A percentile compares a stretch with the other conserved stretches of the same genome.
phyloP scores from a whole-genome alignment of 208 protist species.

The Acanthamoeba triangularis region DNA sequence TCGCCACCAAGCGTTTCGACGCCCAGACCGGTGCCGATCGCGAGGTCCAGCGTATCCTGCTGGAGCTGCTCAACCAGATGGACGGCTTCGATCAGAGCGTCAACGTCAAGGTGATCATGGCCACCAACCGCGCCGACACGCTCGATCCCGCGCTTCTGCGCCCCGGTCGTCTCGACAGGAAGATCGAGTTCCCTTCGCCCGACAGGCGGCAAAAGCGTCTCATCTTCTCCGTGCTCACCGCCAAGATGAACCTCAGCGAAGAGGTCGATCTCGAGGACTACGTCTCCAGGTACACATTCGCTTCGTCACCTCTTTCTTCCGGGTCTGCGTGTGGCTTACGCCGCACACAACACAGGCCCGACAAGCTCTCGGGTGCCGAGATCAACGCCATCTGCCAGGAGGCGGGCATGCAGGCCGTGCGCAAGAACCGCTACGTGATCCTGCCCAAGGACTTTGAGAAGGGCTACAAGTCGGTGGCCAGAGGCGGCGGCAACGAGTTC shows the following conservation, averaged over 20 bases:
- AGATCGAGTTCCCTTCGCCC: slow-evolving; percentile 99
- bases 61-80: slow-evolving; percentile 99
- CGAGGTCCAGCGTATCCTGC: slow-evolving; percentile 99
- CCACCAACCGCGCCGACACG: slow-evolving; percentile 99
- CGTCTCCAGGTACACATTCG: slow-evolving; percentile 73
- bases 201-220: slow-evolving; percentile 99
- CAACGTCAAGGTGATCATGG: slow-evolving; percentile 99
- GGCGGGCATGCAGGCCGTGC: slow-evolving; percentile 99
- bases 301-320: neutral
- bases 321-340: neutral
- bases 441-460: slow-evolving; percentile 99
- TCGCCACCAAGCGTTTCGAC: slow-evolving; percentile 99
- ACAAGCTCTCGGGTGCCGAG: slow-evolving; percentile 99
- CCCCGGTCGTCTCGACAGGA: slow-evolving; percentile 97
- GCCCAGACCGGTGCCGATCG: slow-evolving; percentile 99
- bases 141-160: slow-evolving; percentile 99
- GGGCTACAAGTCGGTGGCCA: slow-evolving; percentile 94
- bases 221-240: slow-evolving; percentile 99
- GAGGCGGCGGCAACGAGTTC: slow-evolving; percentile 69
- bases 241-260: slow-evolving; percentile 98
- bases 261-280: slow-evolving; percentile 99
- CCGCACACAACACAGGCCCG: slow-evolving; percentile 91
- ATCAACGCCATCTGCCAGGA: slow-evolving; percentile 99
- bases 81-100: slow-evolving; percentile 99
- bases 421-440: slow-evolving; percentile 99